Percentiles rank a stretch among this genome's conserved stretches.
Evolutionary conservation across 1,284 basidiomycete species (phyloP).

Genomic region (Ganoderma leucocontextum): DNA sequence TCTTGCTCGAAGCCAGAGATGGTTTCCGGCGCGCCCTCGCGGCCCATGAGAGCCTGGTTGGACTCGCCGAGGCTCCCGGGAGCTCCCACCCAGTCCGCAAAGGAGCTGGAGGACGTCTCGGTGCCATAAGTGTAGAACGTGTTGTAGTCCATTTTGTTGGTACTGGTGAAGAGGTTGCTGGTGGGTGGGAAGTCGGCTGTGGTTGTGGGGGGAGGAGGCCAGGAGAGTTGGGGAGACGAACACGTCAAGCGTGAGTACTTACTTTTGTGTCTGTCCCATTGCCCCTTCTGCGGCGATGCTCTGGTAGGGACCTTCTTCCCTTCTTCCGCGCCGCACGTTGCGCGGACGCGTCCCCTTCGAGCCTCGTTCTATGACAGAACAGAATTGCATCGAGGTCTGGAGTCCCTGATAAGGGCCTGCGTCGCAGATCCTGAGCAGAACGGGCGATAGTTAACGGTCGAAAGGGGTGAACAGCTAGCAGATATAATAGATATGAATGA

Average conservation of each 20-base stretch:
- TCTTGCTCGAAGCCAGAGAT: not conserved
- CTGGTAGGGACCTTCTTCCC: not conserved
- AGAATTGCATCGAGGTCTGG: not conserved
- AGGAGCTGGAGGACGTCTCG: not conserved
- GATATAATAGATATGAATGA: not conserved
- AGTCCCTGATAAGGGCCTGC: not conserved
- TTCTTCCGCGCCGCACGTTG: not conserved
- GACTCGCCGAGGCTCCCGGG: conserved; percentile 1
- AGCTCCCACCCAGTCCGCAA: not conserved
- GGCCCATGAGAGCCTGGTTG: not conserved
- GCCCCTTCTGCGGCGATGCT: not conserved
- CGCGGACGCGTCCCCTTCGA: not conserved
- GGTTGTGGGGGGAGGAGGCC: not conserved
- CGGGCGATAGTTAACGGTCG: not conserved
- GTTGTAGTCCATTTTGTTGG: not conserved
- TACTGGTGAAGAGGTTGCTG: not conserved
- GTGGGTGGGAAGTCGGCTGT: not conserved
- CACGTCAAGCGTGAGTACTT: not conserved
- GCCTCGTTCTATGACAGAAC: not conserved
- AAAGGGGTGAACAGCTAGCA: not conserved
- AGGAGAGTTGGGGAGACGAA: not conserved
- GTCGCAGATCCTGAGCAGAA: not conserved
- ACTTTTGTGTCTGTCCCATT: not conserved
- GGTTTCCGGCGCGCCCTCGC: not conserved
- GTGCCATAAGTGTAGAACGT: not conserved